phyloP scores from a whole-genome alignment of 805 yeast genomes.

The Spencermartinsiella europaea region DNA sequence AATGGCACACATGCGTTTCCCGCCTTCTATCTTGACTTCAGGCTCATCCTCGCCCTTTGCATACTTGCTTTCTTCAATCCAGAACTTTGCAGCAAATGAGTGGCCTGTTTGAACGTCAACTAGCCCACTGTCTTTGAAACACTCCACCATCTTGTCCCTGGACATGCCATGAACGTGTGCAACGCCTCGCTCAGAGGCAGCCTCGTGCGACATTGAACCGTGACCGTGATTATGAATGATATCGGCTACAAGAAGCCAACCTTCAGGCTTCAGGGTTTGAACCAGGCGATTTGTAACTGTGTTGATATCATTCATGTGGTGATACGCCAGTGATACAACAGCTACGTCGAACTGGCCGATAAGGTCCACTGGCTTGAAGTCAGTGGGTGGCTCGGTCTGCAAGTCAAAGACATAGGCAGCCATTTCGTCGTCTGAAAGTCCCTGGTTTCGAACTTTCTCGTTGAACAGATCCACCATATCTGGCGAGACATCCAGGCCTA shows the following conservation, averaged over 20 bases:
- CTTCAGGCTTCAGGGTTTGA: constrained; percentile 16
- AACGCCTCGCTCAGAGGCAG: constrained; percentile 11
- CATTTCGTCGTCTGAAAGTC: constrained; percentile 19
- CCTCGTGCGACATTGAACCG: constrained; percentile 11
- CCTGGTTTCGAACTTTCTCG: constrained; percentile 19
- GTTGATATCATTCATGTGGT: constrained; percentile 21
- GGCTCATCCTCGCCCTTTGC: constrained; percentile 1
- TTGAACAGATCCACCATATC: constrained; percentile 22
- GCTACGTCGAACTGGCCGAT: constrained; percentile 20
- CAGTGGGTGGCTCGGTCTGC: constrained; percentile 4
- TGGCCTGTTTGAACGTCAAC: constrained; percentile 1
- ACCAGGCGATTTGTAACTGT: constrained; percentile 13
- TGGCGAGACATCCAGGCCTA: constrained; percentile 25
- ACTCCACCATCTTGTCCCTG: constrained; percentile 4
- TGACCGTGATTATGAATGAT: constrained; percentile 8
- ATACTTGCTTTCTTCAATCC: constrained; percentile 11
- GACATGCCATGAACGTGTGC: constrained; percentile 12
- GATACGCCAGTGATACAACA: constrained; percentile 24
- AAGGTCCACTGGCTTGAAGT: not conserved
- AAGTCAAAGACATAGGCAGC: constrained; percentile 17
- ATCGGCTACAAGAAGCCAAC: constrained; percentile 19
- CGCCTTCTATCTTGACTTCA: constrained; percentile 7
- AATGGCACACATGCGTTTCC: constrained; percentile 3
- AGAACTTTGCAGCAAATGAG: constrained; percentile 10
- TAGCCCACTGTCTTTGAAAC: constrained; percentile 11